Base-by-base conservation (phyloP, 2,329 filamentous ascomycete species). In the Cladosporium sp. region DNA sequence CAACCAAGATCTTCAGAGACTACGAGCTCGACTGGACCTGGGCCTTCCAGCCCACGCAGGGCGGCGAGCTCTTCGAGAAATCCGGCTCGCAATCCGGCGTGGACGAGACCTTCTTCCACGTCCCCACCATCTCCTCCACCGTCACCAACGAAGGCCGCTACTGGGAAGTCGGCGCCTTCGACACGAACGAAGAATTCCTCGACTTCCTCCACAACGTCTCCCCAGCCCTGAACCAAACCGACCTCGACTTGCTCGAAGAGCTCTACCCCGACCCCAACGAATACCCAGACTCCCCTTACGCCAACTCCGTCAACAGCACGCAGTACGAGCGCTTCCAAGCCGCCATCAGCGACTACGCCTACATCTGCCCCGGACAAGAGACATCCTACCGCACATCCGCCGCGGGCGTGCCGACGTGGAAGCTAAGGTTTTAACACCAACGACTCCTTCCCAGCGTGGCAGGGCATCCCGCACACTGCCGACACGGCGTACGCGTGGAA, bases 1-100 rank as follows among this genome's bases (percentile, higher is more conserved):
- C 73, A 29, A 68, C 64, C 7, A 62, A 58, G 1, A 65, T 76
- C 0, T 77, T 76, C 47, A 67, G 72, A 47, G 66, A 67, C 36
- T 76, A 74, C 54, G 74, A 75, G 34, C 68, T 72, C 1, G 73
- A 70, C 8, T 61, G 75, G 1, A 65, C 70, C n/a, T 78, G 74
- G 74, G 73, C 86, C 0, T 89, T 87, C 68, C 85, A 88, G 58
- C 85, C 85, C 5, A 80, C 84, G 27, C 78, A 88, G 51, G 84
- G 86, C 60, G 77, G 77, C 4, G 75, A 78, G 9, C 65, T 84
- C 13, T 80, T 88, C 49, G 72, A 76, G 3, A 64, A 72, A 24
- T 68, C 74, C 0, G 72, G 75, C 1, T 48, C 45, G 1, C 20
- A 41, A 13, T 48, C 45, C 20, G 45, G 45, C 27, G 17, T 48